A percentile compares a stretch with the other conserved stretches of the same genome.
These are phyloP conservation scores for Didymella pomorum DNA, from an alignment of 2,329 filamentous ascomycete genomes.

Conservation along the genomic window DNA sequence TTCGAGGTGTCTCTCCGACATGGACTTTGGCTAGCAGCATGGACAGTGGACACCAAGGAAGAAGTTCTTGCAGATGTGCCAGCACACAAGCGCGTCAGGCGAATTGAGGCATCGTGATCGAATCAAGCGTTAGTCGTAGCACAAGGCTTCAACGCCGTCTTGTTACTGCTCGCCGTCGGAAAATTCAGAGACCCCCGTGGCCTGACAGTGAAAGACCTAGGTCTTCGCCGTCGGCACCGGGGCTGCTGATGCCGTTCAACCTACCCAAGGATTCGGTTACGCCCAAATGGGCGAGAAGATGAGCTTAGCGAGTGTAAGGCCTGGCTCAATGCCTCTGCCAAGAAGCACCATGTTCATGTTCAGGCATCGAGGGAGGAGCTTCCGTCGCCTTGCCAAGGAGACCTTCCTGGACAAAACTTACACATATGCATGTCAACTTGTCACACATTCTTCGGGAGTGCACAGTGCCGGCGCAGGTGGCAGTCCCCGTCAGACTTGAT, in stretches of 20 bases:
- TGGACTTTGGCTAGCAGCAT: background rate
- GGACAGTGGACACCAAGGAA: background rate
- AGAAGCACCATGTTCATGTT: background rate
- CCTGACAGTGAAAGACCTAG: background rate
- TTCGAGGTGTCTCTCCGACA: background rate
- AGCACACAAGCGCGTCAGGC: too few relatives aligned
- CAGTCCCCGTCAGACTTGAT: background rate
- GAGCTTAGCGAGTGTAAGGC: background rate
- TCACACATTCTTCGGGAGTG: background rate
- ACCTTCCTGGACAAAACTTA: background rate
- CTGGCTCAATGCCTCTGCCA: background rate
- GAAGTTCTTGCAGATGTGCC: too few relatives aligned
- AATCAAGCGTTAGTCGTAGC: background rate
- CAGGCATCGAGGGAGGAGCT: background rate
- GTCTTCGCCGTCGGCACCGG: background rate
- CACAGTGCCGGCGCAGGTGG: background rate
- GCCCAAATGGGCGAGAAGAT: background rate
- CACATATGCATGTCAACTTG: background rate
- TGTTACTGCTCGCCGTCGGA: background rate
- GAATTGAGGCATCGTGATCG: background rate
- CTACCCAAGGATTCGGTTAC: background rate
- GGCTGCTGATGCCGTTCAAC: conserved; percentile 1
- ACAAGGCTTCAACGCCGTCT: background rate
- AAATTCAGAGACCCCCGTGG: background rate
- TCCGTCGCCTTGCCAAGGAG: background rate